A percentile compares a stretch with the other conserved stretches of the same genome.
phyloP scores from a whole-genome alignment of 1,284 basidiomycete species.

The Irpex sp. region DNA sequence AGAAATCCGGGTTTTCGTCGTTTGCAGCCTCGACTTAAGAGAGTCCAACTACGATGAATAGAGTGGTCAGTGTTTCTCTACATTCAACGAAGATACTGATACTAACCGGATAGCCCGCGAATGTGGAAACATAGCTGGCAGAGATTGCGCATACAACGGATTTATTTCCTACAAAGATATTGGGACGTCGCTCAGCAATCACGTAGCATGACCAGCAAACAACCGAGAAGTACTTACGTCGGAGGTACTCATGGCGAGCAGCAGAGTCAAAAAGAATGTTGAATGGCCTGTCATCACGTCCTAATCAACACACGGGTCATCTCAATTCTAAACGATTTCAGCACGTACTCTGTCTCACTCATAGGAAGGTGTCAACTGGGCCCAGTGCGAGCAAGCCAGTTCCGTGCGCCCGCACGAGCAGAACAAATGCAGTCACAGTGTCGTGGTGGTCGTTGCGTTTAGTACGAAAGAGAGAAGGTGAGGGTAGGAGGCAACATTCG shows the following conservation, averaged over 20 bases:
- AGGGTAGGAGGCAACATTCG: slow-evolving; percentile 1
- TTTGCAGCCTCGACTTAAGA: slow-evolving; percentile 88
- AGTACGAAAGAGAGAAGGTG: slow-evolving; percentile 7
- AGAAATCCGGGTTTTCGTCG: slow-evolving; percentile 72
- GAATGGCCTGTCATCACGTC: slow-evolving; percentile 39
- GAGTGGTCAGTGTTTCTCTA: neutral
- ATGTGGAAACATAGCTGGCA: slow-evolving; percentile 79
- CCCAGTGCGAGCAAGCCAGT: slow-evolving; percentile 47
- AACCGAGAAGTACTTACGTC: slow-evolving; percentile 40
- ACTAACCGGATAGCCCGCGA: slow-evolving; percentile 78
- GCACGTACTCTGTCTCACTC: slow-evolving; percentile 68
- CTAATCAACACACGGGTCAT: slow-evolving; percentile 2
- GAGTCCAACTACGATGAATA: slow-evolving; percentile 67
- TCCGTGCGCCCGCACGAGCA: slow-evolving; percentile 55
- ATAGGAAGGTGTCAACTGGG: slow-evolving; percentile 63
- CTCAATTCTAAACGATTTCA: neutral
- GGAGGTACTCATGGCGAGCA: slow-evolving; percentile 62
- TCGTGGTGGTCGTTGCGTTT: slow-evolving; percentile 11
- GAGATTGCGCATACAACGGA: slow-evolving; percentile 79
- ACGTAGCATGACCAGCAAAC: slow-evolving; percentile 4
- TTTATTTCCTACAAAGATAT: slow-evolving; percentile 57
- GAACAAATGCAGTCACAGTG: slow-evolving; percentile 16
- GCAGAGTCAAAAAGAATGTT: slow-evolving; percentile 58
- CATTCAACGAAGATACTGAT: neutral
- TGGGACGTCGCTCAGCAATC: slow-evolving; percentile 7